Conservation (phyloP, 352 stramenopile genomes). For the Phytophthora europaea region DNA sequence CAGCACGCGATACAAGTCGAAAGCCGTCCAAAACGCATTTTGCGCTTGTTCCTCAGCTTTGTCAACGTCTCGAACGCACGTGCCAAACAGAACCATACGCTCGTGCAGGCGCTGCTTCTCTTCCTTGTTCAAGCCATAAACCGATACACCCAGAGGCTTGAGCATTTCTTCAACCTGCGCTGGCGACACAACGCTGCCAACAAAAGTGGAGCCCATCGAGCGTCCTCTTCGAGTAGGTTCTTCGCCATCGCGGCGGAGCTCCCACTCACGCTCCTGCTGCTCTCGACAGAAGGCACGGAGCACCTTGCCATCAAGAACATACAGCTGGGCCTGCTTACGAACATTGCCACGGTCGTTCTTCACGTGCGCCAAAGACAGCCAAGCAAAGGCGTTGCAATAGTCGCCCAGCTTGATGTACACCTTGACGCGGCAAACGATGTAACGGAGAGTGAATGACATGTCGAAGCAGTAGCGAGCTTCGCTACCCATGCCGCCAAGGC, state of each 20-base stretch:
- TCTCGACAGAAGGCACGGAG: slow-evolving; percentile 64
- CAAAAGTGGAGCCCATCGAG: slow-evolving; percentile 29
- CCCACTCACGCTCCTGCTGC: slow-evolving; percentile 57
- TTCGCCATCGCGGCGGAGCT: slow-evolving; percentile 25
- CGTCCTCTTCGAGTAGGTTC: slow-evolving; percentile 34
- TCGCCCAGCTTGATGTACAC: slow-evolving; percentile 68
- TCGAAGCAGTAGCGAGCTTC: slow-evolving; percentile 86
- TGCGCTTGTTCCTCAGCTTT: slow-evolving; percentile 63
- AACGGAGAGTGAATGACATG: slow-evolving; percentile 81
- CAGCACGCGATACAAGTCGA: slow-evolving; percentile 76
- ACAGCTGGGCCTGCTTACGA: slow-evolving; percentile 71
- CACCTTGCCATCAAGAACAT: slow-evolving; percentile 74
- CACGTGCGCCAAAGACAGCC: slow-evolving; percentile 80
- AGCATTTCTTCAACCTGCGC: slow-evolving; percentile 66
- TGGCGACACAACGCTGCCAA: slow-evolving; percentile 38
- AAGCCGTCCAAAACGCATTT: slow-evolving; percentile 70
- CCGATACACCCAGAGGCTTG: slow-evolving; percentile 62
- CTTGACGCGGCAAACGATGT: slow-evolving; percentile 75
- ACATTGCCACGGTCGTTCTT: slow-evolving; percentile 83
- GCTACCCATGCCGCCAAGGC: slow-evolving; percentile 77
- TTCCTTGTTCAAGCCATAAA: slow-evolving; percentile 71
- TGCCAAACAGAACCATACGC: slow-evolving; percentile 62
- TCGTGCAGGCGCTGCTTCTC: slow-evolving; percentile 67
- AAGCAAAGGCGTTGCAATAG: slow-evolving; percentile 68
- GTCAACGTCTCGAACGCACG: slow-evolving; percentile 51